A percentile compares a stretch with the other conserved stretches of the same genome.
These are phyloP conservation scores for Ceratopteris richardii DNA, from an alignment of 75 land plant genomes.

Conservation along the genomic window DNA sequence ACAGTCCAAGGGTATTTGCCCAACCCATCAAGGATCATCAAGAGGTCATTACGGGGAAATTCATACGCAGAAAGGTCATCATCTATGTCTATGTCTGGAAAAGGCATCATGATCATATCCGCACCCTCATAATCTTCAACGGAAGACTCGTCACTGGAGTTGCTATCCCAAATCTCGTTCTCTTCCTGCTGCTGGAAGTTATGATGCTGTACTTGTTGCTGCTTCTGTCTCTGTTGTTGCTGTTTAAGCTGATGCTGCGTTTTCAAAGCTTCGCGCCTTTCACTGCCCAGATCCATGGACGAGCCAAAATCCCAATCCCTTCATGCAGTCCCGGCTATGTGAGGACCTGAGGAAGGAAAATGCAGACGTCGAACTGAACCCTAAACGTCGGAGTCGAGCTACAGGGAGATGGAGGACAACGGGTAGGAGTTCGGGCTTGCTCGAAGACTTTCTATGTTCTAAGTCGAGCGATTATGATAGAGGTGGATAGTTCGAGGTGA, in stretches of 20 bases:
- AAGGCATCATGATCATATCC: conserved; percentile 27
- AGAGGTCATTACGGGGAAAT: conserved; percentile 21
- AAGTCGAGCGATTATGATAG: too few relatives aligned
- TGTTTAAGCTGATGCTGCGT: background rate
- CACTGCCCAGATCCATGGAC: conserved; percentile 16
- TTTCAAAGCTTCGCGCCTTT: background rate
- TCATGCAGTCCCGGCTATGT: background rate
- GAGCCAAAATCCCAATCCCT: background rate
- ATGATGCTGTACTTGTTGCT: background rate
- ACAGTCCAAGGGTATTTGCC: conserved; percentile 24
- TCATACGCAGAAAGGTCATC: conserved; percentile 14
- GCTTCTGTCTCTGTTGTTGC: background rate
- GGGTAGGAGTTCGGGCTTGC: too few relatives aligned
- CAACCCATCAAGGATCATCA: conserved; percentile 14
- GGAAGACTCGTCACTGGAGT: conserved; percentile 19
- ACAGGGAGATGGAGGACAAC: too few relatives aligned
- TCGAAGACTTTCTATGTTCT: too few relatives aligned
- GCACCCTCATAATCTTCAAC: conserved; percentile 19
- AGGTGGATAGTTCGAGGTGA: too few relatives aligned
- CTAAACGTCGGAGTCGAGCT: too few relatives aligned
- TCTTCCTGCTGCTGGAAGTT: conserved; percentile 1
- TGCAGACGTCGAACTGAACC: too few relatives aligned
- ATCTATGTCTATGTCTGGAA: conserved; percentile 12
- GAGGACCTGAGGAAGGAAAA: too few relatives aligned
- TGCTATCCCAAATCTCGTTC: conserved; percentile 13